Percentiles rank a stretch among this genome's conserved stretches.
These are phyloP conservation scores for Xylariaceae sp. DNA, from an alignment of 2,329 filamentous ascomycete genomes.

Conservation along the genomic window DNA sequence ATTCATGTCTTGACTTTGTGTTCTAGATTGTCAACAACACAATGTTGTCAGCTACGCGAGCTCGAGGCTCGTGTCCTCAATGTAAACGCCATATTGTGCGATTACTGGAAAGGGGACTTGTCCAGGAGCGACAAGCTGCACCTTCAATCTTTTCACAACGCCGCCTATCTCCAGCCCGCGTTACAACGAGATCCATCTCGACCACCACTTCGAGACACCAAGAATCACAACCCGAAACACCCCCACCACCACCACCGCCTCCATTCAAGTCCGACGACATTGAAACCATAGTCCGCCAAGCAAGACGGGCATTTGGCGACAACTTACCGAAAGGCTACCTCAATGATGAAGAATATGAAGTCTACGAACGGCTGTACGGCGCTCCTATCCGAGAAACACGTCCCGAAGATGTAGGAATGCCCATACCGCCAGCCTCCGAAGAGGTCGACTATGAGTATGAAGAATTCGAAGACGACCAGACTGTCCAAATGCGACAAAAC, in stretches of 20 bases:
- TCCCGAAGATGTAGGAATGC: constrained; percentile 48
- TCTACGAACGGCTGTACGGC: constrained; percentile 18
- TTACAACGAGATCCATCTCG: constrained; percentile 21
- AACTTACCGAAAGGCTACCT: constrained; percentile 18
- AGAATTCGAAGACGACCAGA: constrained; percentile 41
- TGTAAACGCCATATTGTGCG: constrained; percentile 36
- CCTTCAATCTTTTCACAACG: constrained; percentile 11
- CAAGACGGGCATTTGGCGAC: constrained; percentile 17
- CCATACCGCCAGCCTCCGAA: constrained; percentile 72
- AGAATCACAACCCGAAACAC: constrained; percentile 3
- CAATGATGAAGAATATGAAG: constrained; percentile 17
- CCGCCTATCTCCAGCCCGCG: constrained; percentile 9
- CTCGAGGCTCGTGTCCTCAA: constrained; percentile 35
- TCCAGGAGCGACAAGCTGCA: constrained; percentile 18
- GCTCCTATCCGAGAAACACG: constrained; percentile 17
- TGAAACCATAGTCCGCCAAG: constrained; percentile 18
- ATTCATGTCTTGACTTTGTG: too few relatives aligned
- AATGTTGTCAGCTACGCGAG: constrained; percentile 38
- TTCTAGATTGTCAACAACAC: constrained; percentile 9
- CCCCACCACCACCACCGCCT: constrained; percentile 1
- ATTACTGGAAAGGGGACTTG: constrained; percentile 35
- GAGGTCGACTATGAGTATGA: constrained; percentile 69
- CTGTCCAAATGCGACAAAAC: constrained; percentile 51
- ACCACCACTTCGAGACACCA: constrained; percentile 20
- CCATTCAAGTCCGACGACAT: constrained; percentile 13